Evolutionary conservation across 2,329 filamentous ascomycete genomes (phyloP), one percentile per base, ranked within the genome.

Genomic region (Dichotomopilus funicola): DNA sequence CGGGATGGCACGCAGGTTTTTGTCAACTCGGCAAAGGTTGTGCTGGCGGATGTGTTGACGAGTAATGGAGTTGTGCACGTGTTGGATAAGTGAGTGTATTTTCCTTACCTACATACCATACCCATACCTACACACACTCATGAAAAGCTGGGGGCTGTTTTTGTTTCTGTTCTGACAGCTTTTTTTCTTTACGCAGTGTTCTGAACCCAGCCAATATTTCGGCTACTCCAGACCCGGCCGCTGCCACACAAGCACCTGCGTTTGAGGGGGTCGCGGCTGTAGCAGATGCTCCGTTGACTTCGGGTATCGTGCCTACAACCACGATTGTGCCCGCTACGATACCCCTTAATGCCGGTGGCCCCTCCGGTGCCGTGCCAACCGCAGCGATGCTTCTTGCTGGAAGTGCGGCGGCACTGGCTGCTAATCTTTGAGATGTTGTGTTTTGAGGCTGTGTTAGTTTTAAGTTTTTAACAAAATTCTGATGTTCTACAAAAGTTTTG

Each of bases 11-110:
- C 49, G 5, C 48, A 58, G 45, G n/a, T 74, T 35, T 81, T 73
- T 62, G 72, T 78, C 56, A 80, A 81, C 64, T 70, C 71, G 3
- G 79, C 79, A 3, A 72, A 72, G 59, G 72, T 83, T 34, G 68
- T 77, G 2, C 67, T 72, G 1, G 69, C 75, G 1, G 74, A 83
- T 62, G 68, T 80, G 1, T 67, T 83, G 4, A 68, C 77, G 9
- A 71, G 71, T 42, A 82, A 83, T 58, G 81, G 81, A 37, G 80
- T 84, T 4, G 67, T 81, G 1, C 80, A 83, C 62, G 73, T 83
- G 9, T 73, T 83, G 42, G 81, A 87, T 63, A 73, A 74, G 79
- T 79, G 68, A 67, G 76, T 68, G 2, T 7, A 72, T 6, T 40
- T 70, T 8, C 2, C 33, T 10, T 6, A 9, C 33, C 6, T 6